Conservation (phyloP, 768 basidiomycete species). For the Coprinellus micaceus region DNA sequence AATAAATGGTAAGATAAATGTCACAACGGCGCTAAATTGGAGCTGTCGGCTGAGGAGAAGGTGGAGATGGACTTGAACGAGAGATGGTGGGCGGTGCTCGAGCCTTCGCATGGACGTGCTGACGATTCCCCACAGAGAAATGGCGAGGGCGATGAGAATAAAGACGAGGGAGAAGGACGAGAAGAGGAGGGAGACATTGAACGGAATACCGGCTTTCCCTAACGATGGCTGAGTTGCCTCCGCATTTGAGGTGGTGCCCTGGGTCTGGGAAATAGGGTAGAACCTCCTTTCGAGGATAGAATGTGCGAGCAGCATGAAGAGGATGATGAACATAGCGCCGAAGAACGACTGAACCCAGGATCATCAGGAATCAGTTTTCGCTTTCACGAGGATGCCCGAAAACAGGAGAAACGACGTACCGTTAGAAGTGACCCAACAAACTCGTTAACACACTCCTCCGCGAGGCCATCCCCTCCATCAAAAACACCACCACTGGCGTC, state of each 20-base stretch:
- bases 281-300: not conserved
- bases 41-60: slow-evolving; percentile 22
- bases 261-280: too few species aligned
- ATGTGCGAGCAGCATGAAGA: slow-evolving; percentile 2
- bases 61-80: slow-evolving; percentile 21
- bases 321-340: not conserved
- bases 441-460: not conserved
- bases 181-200: slow-evolving; percentile 8
- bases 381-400: not conserved
- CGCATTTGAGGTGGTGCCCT: too few species aligned
- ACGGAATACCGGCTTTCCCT: slow-evolving; percentile 1
- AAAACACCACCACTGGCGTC: not conserved
- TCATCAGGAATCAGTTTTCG: too few species aligned
- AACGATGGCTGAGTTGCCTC: too few species aligned
- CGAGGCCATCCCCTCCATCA: not conserved
- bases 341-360: not conserved
- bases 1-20: slow-evolving; percentile 5
- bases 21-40: slow-evolving; percentile 2
- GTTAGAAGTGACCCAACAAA: not conserved
- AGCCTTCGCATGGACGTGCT: slow-evolving; percentile 7
- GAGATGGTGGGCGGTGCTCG: slow-evolving; percentile 1
- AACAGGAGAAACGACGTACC: not conserved
- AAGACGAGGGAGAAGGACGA: not conserved
- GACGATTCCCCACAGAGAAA: slow-evolving; percentile 7
- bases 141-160: not conserved